These are phyloP conservation scores for Myriosclerotinia curreyana DNA, from an alignment of 2,329 filamentous ascomycete genomes.

Conservation along the genomic window DNA sequence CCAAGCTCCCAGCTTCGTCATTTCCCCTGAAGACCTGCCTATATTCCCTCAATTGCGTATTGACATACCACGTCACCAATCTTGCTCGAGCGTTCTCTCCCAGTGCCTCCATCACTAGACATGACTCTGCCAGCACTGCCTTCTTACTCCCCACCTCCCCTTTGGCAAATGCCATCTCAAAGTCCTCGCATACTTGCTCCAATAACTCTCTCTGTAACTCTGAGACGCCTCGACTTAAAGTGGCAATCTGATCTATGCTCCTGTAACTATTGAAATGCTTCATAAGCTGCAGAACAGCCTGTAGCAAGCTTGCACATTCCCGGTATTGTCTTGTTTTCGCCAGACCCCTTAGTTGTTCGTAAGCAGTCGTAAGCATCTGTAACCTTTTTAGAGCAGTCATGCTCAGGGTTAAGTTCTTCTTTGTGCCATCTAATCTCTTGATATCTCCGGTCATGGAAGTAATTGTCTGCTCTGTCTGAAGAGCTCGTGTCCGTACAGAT, in stretches of 20 bases:
- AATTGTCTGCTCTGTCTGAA: slow-evolving; percentile 92
- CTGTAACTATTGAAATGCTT: slow-evolving; percentile 97
- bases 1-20: slow-evolving; percentile 91
- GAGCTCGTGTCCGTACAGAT: slow-evolving; percentile 80
- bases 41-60: slow-evolving; percentile 93
- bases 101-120: slow-evolving; percentile 89
- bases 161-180: slow-evolving; percentile 91
- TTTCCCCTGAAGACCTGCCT: slow-evolving; percentile 93
- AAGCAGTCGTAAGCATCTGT: slow-evolving; percentile 99
- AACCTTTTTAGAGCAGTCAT: slow-evolving; percentile 97
- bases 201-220: slow-evolving; percentile 89
- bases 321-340: slow-evolving; percentile 86
- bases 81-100: slow-evolving; percentile 81
- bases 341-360: slow-evolving; percentile 85
- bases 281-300: slow-evolving; percentile 96
- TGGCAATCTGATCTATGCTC: slow-evolving; percentile 96
- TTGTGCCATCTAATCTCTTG: slow-evolving; percentile 93
- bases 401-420: slow-evolving; percentile 90
- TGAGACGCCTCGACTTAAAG: slow-evolving; percentile 84
- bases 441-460: slow-evolving; percentile 99
- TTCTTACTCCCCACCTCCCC: slow-evolving; percentile 71
- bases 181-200: slow-evolving; percentile 99
- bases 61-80: slow-evolving; percentile 94
- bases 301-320: slow-evolving; percentile 88
- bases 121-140: slow-evolving; percentile 77